Conservation (phyloP, 352 stramenopile species). For the Phytophthora parvispora region DNA sequence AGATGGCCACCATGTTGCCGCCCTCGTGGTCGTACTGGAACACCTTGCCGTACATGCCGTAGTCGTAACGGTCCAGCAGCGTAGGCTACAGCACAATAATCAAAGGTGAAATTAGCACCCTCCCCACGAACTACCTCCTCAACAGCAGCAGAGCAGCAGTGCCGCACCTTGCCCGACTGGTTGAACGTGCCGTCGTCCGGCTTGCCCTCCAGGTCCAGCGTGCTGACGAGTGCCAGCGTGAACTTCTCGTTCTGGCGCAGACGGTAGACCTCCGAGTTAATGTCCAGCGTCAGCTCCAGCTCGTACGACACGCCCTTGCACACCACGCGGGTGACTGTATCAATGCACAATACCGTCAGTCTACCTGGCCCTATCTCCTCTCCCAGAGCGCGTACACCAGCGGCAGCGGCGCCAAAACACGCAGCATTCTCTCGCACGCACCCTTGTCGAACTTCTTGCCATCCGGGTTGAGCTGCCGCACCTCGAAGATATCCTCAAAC, state of each 20-base stretch:
- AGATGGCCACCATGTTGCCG: slow-evolving; percentile 95
- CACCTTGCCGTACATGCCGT: slow-evolving; percentile 99
- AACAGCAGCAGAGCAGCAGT: background rate
- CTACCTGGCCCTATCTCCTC: slow-evolving; percentile 7
- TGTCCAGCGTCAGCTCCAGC: slow-evolving; percentile 98
- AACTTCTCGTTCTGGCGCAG: slow-evolving; percentile 98
- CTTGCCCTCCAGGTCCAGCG: slow-evolving; percentile 97
- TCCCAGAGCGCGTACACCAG: background rate
- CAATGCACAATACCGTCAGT: background rate
- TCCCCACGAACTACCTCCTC: slow-evolving; percentile 1
- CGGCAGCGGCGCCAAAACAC: background rate
- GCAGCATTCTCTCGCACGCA: slow-evolving; percentile 28
- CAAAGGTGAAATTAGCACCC: background rate
- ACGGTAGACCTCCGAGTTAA: slow-evolving; percentile 98
- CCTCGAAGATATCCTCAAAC: slow-evolving; percentile 99
- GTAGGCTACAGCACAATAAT: slow-evolving; percentile 63
- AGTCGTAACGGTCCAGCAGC: slow-evolving; percentile 98
- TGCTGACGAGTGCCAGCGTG: slow-evolving; percentile 96
- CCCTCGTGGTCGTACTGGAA: slow-evolving; percentile 98
- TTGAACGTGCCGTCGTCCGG: slow-evolving; percentile 96
- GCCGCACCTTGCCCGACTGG: slow-evolving; percentile 88
- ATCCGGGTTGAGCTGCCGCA: slow-evolving; percentile 97
- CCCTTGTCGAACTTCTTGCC: slow-evolving; percentile 98
- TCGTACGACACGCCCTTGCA: slow-evolving; percentile 98
- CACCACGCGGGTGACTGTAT: slow-evolving; percentile 95